Conservation (phyloP, 495 filamentous ascomycete species). For the Saxophila tyrrhenica region DNA sequence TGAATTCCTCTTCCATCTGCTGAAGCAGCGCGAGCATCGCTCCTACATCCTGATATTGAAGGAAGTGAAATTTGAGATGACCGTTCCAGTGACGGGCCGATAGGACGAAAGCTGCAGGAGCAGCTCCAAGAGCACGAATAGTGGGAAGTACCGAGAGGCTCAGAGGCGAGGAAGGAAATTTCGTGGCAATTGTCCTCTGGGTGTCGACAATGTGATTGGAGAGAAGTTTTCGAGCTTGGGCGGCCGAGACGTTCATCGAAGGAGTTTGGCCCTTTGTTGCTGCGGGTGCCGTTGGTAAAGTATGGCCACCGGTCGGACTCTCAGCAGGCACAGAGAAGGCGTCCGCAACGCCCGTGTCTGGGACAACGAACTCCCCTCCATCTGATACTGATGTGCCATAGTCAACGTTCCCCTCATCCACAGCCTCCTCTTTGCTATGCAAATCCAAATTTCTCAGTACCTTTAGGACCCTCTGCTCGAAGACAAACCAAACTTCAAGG, state of each 20-base stretch:
- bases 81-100: slow-evolving; percentile 67
- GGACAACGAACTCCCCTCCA: no score
- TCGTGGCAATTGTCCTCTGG: slow-evolving; percentile 48
- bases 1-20: slow-evolving; percentile 67
- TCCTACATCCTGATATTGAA: slow-evolving; percentile 46
- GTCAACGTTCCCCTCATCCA: slow-evolving; percentile 9
- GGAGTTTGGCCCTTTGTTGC: no score
- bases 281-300: no score
- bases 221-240: no score
- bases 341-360: no score
- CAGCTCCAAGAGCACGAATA: slow-evolving; percentile 57
- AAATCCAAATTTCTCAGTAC: not conserved
- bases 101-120: slow-evolving; percentile 61
- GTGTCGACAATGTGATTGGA: slow-evolving; percentile 52
- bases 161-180: slow-evolving; percentile 52
- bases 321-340: no score
- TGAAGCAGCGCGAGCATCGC: slow-evolving; percentile 50
- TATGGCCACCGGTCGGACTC: no score
- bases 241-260: no score
- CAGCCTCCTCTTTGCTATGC: not conserved
- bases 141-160: slow-evolving; percentile 52
- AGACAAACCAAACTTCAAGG: slow-evolving; percentile 56
- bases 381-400: slow-evolving; percentile 13
- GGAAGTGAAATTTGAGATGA: slow-evolving; percentile 53
- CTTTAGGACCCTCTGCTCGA: slow-evolving; percentile 34